These are phyloP conservation scores for Cadophora sp. DNA, from an alignment of 2,329 filamentous ascomycete genomes.

Conservation along the genomic window DNA sequence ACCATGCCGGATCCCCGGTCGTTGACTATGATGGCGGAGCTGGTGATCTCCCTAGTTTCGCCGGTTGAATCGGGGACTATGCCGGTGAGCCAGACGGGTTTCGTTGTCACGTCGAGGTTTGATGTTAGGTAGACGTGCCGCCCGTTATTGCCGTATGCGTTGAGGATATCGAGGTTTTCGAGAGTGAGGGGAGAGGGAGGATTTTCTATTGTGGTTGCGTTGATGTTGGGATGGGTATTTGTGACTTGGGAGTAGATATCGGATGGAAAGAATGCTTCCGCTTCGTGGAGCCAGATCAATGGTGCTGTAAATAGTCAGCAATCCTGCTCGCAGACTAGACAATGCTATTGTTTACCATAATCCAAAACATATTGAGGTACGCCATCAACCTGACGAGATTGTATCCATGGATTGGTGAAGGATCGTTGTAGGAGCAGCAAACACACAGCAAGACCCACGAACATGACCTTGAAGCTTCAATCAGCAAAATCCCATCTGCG, in stretches of 20 bases:
- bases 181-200: conserved; percentile 52
- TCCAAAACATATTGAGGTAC: conserved; percentile 54
- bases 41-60: conserved; percentile 56
- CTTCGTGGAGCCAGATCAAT: conserved; percentile 56
- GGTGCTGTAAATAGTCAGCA: conserved; percentile 50
- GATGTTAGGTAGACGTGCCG: conserved; percentile 57
- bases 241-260: conserved; percentile 54
- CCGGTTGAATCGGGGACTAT: conserved; percentile 58
- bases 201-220: conserved; percentile 49
- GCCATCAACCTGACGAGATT: conserved; percentile 28
- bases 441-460: conserved; percentile 25
- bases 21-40: conserved; percentile 61
- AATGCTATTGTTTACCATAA: conserved; percentile 49
- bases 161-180: conserved; percentile 55
- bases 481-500: conserved; percentile 5
- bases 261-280: conserved; percentile 57
- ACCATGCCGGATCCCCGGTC: conserved; percentile 59
- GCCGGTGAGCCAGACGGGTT: conserved; percentile 58
- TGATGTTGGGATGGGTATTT: conserved; percentile 54
- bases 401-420: conserved; percentile 22
- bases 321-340: neutral
- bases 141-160: conserved; percentile 49
- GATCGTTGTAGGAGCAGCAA: conserved; percentile 33
- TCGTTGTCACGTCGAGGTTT: conserved; percentile 53
- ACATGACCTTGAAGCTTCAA: conserved; percentile 28